Percentiles rank a stretch among this genome's conserved stretches.
phyloP scores from a whole-genome alignment of 192 early-diverging fungal species.

The Backusella westeae region DNA sequence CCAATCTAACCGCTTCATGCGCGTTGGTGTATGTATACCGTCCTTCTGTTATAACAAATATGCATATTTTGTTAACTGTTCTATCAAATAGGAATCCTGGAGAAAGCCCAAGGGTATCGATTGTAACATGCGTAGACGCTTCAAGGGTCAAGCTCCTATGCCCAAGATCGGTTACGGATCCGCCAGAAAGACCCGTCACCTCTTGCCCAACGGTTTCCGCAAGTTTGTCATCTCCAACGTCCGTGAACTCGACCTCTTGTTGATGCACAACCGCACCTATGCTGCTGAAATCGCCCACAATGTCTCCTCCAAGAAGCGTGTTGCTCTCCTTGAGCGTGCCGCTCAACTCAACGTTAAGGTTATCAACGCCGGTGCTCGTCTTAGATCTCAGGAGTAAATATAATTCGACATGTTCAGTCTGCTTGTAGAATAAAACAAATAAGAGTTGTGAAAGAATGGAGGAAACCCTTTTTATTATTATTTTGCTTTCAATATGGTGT shows the following conservation, averaged over 20 bases:
- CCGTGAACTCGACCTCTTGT: conserved; percentile 88
- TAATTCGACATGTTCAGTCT: neutral
- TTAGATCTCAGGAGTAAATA: conserved; percentile 75
- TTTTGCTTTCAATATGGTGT: neutral
- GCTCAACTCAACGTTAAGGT: conserved; percentile 96
- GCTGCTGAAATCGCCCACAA: conserved; percentile 99
- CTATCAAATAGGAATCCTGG: conserved; percentile 82
- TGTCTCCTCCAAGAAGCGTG: conserved; percentile 92
- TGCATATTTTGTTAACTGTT: neutral
- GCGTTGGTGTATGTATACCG: conserved; percentile 70
- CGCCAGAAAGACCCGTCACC: conserved; percentile 93
- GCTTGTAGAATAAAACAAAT: neutral
- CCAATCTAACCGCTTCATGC: conserved; percentile 98
- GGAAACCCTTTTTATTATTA: neutral
- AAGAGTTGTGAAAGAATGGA: neutral
- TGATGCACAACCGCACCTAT: conserved; percentile 99
- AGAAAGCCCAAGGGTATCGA: conserved; percentile 99
- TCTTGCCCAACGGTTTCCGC: conserved; percentile 98
- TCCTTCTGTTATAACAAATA: neutral
- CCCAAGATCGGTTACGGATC: conserved; percentile 99
- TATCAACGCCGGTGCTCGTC: conserved; percentile 86
- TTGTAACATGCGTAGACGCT: conserved; percentile 94
- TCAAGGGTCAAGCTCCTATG: conserved; percentile 97
- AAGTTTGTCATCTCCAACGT: conserved; percentile 96
- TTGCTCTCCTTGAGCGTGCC: conserved; percentile 91